phyloP scores from a whole-genome alignment of 345 rosid genomes.

The Viola odorata region DNA sequence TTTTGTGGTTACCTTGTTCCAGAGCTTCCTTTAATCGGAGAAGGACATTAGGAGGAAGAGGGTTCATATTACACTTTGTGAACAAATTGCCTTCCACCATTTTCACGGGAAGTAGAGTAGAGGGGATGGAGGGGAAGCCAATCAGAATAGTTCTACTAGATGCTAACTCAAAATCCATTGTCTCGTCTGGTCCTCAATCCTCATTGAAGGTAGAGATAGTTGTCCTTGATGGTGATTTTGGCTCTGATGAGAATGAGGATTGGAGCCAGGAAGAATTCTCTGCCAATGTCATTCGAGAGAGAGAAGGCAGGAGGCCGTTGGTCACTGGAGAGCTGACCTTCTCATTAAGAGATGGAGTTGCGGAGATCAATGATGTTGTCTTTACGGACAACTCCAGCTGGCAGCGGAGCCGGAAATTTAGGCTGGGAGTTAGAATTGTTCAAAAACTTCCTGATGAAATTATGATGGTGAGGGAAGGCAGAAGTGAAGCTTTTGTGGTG shows the following conservation, averaged over 20 bases:
- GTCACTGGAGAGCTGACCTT: constrained; percentile 53
- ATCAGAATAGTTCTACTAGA: constrained; percentile 45
- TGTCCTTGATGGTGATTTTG: constrained; percentile 59
- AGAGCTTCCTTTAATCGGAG: constrained; percentile 27
- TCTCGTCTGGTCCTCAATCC: constrained; percentile 43
- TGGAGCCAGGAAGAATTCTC: constrained; percentile 46
- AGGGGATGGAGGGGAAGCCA: constrained; percentile 38
- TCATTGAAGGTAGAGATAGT: constrained; percentile 48
- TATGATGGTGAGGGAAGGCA: constrained; percentile 52
- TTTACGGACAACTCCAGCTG: constrained; percentile 87
- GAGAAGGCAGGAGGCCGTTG: constrained; percentile 67
- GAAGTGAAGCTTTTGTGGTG: constrained; percentile 57
- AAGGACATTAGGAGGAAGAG: constrained; percentile 27
- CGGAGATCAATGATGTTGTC: constrained; percentile 30
- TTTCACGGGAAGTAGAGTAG: constrained; percentile 55
- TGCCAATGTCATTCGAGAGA: constrained; percentile 39
- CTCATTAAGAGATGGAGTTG: constrained; percentile 45
- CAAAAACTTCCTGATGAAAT: constrained; percentile 31
- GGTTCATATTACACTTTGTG: constrained; percentile 39
- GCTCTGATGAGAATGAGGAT: constrained; percentile 34
- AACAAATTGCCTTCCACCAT: constrained; percentile 32
- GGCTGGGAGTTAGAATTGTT: constrained; percentile 55
- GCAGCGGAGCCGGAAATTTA: constrained; percentile 62
- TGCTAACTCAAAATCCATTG: constrained; percentile 23
- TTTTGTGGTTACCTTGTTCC: neutral